phyloP scores from a whole-genome alignment of 768 basidiomycete species.

The Tricholoma sp. region DNA sequence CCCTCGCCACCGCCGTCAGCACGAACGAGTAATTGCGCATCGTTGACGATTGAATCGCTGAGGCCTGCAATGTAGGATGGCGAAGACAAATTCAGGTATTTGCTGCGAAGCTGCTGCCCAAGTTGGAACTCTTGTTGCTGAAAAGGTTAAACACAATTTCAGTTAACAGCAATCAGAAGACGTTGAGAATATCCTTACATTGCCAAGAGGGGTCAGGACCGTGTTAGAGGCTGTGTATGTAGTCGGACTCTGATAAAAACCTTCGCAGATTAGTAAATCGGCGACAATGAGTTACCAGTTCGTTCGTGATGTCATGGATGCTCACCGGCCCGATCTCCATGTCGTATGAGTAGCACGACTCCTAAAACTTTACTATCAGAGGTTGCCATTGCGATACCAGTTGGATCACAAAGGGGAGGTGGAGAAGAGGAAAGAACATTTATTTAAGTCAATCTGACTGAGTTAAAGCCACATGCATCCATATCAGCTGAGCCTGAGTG shows the following conservation, averaged over 20 bases:
- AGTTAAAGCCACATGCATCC: no score
- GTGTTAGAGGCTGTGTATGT: conserved; percentile 55
- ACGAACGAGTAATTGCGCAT: conserved; percentile 36
- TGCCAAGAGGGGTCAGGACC: conserved; percentile 63
- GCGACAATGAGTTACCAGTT: no score
- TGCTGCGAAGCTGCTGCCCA: conserved; percentile 43
- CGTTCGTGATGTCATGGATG: no score
- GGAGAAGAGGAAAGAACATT: background rate
- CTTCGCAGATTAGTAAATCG: no score
- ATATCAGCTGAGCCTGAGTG: no score
- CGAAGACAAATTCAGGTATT: conserved; percentile 53
- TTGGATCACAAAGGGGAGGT: background rate
- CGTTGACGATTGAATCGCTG: conserved; percentile 29
- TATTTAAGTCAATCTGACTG: background rate
- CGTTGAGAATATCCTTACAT: conserved; percentile 30
- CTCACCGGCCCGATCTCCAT: conserved; percentile 52
- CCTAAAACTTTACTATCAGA: conserved; percentile 39
- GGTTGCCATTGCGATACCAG: conserved; percentile 10
- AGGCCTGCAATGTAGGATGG: conserved; percentile 45
- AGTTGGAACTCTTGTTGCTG: conserved; percentile 57
- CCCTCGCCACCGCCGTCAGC: conserved; percentile 71
- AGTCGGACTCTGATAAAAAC: conserved; percentile 60
- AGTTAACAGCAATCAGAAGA: no score
- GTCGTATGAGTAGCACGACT: conserved; percentile 51
- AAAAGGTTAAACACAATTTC: background rate